Evolutionary conservation across 495 filamentous ascomycete species (phyloP), one percentile per base, ranked within the genome.

Genomic region (Penicillium roqueforti): DNA sequence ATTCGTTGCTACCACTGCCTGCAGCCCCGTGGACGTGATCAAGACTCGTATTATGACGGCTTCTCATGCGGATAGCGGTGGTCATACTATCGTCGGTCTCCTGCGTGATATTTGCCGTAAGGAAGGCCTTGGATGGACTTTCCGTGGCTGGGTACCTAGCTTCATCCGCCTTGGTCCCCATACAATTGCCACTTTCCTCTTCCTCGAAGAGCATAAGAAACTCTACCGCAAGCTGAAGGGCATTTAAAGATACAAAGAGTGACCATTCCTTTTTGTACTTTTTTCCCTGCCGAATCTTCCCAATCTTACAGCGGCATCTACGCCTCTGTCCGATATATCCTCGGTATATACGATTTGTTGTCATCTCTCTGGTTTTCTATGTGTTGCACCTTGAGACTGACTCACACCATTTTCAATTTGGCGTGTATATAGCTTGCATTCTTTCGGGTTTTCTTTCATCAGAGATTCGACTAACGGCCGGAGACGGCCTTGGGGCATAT

Each of bases 91-190:
- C 16, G 56, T 76, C 6, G 67, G 74, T 44, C 59, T 91, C 18
- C 63, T 95, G 58, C 66, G 71, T 6, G 85, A 90, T 36, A 87
- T 92, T 26, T 85, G 83, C 56, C 82, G 78, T 57, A 80, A 83
- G 48, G 92, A 98, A 68, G 92, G 92, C 25, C 68, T 89, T 41
- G 68, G 75, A 1, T 98, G 93, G 93, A 88, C 91, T 81, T 97
- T 97, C 71, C 86, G 87, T 64, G 93, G 93, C n/a, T 98, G 93
- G 93, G 87, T 96, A 40, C 93, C 93, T 9, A 93, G 89, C 62
- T 98, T 98, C 68, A 84, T 96, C 52, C 80, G 93, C n/a, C 65
- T 98, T 52, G 95, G 86, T 22, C 87, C 87, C 38, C 93, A 98
- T 77, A 98, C 93, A 3, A 90, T 97, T 63, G 85, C 87, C 54